A percentile compares a stretch with the other conserved stretches of the same genome.
Evolutionary conservation across 169 alveolate genomes (phyloP).

Genomic region (Toxoplasma gondii): DNA sequence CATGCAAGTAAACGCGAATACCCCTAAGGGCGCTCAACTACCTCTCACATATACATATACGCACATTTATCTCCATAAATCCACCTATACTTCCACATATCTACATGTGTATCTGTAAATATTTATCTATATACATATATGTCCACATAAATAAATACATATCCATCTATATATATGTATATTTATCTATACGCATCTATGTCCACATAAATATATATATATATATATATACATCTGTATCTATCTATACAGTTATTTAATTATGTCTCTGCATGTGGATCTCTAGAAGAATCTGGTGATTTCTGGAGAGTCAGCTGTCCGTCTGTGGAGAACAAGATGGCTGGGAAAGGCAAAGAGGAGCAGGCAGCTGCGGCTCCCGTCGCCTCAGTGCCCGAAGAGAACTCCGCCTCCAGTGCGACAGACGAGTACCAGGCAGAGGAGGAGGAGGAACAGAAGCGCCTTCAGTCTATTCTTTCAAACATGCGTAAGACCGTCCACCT

Average conservation of each 20-base stretch:
- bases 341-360: not conserved
- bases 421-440: not conserved
- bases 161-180: not conserved
- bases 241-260: not conserved
- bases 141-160: not conserved
- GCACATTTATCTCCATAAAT: not conserved
- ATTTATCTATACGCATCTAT: not conserved
- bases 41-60: no score
- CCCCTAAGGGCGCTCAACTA: no score
- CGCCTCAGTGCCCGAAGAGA: not conserved
- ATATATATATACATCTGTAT: not conserved
- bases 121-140: not conserved
- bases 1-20: no score
- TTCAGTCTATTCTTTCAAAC: not conserved
- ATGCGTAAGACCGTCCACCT: not conserved
- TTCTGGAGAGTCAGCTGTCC: no score
- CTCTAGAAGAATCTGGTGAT: not conserved
- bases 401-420: not conserved
- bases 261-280: no score
- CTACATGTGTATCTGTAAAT: not conserved
- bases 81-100: not conserved
- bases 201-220: not conserved
- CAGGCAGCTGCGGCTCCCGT: not conserved
- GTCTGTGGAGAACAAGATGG: not conserved
- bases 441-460: not conserved